These are phyloP conservation scores for Beauveria varroae DNA, from an alignment of 2,329 filamentous ascomycete species.

Conservation along the genomic window DNA sequence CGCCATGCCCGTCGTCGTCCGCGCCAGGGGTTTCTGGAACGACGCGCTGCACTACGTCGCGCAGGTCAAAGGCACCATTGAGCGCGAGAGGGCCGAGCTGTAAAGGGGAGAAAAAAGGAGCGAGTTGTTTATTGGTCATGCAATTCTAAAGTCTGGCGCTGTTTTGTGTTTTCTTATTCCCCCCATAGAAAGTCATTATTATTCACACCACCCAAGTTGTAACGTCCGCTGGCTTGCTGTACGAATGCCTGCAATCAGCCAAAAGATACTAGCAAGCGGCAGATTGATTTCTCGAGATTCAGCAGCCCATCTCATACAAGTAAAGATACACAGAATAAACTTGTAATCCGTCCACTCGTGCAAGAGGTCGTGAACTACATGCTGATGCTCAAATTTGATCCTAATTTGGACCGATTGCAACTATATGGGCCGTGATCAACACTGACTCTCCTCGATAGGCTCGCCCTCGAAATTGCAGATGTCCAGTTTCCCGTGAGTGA, in stretches of 20 bases:
- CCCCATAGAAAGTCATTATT: not conserved
- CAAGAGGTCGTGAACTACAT: too few relatives aligned
- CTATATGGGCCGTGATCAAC: too few relatives aligned
- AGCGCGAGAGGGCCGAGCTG: slow-evolving; percentile 26
- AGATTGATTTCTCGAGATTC: too few relatives aligned
- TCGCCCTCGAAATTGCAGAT: too few relatives aligned
- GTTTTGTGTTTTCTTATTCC: not conserved
- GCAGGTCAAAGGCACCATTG: slow-evolving; percentile 23
- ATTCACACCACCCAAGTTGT: not conserved
- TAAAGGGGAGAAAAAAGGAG: slow-evolving; percentile 12
- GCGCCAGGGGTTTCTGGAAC: slow-evolving; percentile 27
- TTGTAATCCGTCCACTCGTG: too few relatives aligned
- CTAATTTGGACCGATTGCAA: too few relatives aligned
- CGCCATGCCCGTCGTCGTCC: slow-evolving; percentile 47
- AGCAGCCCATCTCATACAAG: too few relatives aligned
- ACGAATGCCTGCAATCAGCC: not conserved
- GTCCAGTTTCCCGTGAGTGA: not conserved
- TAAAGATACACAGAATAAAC: too few relatives aligned
- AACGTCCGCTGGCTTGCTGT: too few relatives aligned
- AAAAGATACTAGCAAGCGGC: not conserved
- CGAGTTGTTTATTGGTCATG: not conserved
- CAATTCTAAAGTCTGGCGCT: not conserved
- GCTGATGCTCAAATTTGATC: too few relatives aligned
- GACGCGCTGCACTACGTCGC: slow-evolving; percentile 23
- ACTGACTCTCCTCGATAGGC: too few relatives aligned